These are phyloP conservation scores for Pichia sp. DNA, from an alignment of 1,139 yeast genomes.

Conservation along the genomic window DNA sequence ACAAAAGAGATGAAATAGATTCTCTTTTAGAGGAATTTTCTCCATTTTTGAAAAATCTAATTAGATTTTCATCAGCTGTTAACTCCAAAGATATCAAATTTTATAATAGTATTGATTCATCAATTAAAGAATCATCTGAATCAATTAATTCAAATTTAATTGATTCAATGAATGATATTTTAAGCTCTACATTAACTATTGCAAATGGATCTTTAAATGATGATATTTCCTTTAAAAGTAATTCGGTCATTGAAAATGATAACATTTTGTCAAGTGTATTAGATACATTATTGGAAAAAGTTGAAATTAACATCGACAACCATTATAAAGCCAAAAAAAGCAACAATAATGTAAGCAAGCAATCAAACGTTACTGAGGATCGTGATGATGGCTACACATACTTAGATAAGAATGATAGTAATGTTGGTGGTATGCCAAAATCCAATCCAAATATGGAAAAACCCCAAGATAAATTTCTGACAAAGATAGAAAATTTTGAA, in stretches of 20 bases:
- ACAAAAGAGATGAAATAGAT: neutral
- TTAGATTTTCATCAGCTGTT: constrained; percentile 65
- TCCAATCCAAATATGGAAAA: constrained; percentile 42
- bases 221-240: constrained; percentile 29
- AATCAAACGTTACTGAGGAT: constrained; percentile 2
- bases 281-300: constrained; percentile 68
- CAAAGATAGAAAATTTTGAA: constrained; percentile 60
- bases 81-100: constrained; percentile 79
- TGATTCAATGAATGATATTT: constrained; percentile 44
- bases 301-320: constrained; percentile 60
- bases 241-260: constrained; percentile 51
- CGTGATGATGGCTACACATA: constrained; percentile 35
- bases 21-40: constrained; percentile 20
- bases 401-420: constrained; percentile 39
- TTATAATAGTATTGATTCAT: constrained; percentile 58
- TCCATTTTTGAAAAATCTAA: constrained; percentile 45
- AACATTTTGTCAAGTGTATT: constrained; percentile 52
- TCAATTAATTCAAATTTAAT: constrained; percentile 8
- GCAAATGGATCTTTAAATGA: constrained; percentile 14
- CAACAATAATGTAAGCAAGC: neutral
- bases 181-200: constrained; percentile 36
- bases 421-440: constrained; percentile 19
- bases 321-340: constrained; percentile 23
- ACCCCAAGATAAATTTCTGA: constrained; percentile 64
- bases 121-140: constrained; percentile 34